Percentiles rank a stretch among this genome's conserved stretches.
Conservation (phyloP, 2,329 filamentous ascomycete genomes). For the Colletotrichum simmondsii region DNA sequence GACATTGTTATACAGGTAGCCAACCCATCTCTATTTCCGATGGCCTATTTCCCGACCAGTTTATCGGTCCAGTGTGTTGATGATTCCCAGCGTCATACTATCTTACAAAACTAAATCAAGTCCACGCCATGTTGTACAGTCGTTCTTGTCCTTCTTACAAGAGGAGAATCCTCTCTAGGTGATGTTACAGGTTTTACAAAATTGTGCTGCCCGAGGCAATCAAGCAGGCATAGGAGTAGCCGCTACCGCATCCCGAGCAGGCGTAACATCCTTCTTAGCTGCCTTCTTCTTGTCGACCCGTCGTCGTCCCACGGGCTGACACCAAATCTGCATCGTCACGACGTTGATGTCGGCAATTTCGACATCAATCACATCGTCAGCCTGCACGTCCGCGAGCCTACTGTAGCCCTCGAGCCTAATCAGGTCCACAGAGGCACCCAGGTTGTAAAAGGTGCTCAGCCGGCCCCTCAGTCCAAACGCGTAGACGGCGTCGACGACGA, state of each 20-base stretch:
- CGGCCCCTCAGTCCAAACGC: slow-evolving; percentile 49
- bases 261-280: background rate
- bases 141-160: background rate
- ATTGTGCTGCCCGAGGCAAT: background rate
- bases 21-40: no score
- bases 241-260: background rate
- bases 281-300: no score
- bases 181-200: background rate
- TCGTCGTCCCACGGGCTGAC: slow-evolving; percentile 5
- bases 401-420: slow-evolving; percentile 48
- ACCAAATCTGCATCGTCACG: slow-evolving; percentile 25
- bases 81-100: background rate
- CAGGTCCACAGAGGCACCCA: slow-evolving; percentile 53
- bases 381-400: slow-evolving; percentile 53
- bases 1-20: background rate
- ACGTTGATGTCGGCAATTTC: slow-evolving; percentile 65
- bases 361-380: slow-evolving; percentile 67
- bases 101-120: background rate
- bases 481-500: slow-evolving; percentile 55
- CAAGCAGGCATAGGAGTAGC: background rate
- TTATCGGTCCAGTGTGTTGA: background rate
- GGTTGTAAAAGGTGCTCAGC: slow-evolving; percentile 61
- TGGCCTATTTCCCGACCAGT: background rate
- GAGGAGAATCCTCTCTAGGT: background rate
- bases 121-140: background rate